phyloP scores from a whole-genome alignment of 202 grass and related monocot genomes.

The Elaeis oleifera region DNA sequence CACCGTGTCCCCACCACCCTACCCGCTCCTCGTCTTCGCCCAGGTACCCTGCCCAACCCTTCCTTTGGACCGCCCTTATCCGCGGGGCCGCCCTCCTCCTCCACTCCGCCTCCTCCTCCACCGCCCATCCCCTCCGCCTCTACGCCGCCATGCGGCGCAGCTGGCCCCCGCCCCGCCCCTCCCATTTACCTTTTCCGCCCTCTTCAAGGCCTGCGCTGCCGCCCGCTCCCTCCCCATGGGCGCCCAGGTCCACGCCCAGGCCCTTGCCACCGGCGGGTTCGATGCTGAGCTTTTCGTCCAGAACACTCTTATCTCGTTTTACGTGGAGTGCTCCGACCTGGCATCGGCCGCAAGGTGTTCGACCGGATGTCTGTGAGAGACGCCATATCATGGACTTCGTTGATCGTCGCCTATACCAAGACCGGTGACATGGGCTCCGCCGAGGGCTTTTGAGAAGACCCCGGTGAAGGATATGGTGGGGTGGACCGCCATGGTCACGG shows the following conservation, averaged over 20 bases:
- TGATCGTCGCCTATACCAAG: conserved; percentile 47
- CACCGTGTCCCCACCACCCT: conserved; percentile 32
- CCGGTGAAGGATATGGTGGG: conserved; percentile 54
- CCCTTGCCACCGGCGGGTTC: conserved; percentile 42
- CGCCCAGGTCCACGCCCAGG: conserved; percentile 31
- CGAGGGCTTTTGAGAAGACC: conserved; percentile 32
- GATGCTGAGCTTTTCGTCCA: conserved; percentile 34
- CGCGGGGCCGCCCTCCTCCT: conserved; percentile 32
- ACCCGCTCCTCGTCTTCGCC: conserved; percentile 43
- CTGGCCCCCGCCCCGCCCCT: conserved; percentile 33
- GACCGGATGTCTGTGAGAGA: conserved; percentile 47
- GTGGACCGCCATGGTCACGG: conserved; percentile 58
- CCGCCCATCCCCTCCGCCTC: conserved; percentile 31
- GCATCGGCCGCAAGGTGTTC: conserved; percentile 37
- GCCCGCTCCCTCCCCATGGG: conserved; percentile 22
- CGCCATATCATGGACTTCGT: conserved; percentile 50
- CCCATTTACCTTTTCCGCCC: conserved; percentile 56
- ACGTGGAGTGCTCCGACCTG: conserved; percentile 32
- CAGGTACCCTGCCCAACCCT: conserved; percentile 34
- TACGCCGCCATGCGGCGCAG: conserved; percentile 40
- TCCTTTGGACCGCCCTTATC: conserved; percentile 48
- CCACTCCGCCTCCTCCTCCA: background rate
- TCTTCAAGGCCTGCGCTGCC: conserved; percentile 45
- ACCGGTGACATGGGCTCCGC: conserved; percentile 33
- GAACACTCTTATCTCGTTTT: conserved; percentile 47